Base-by-base conservation (phyloP, 179 eudicot species). In the Pouteria campechiana region DNA sequence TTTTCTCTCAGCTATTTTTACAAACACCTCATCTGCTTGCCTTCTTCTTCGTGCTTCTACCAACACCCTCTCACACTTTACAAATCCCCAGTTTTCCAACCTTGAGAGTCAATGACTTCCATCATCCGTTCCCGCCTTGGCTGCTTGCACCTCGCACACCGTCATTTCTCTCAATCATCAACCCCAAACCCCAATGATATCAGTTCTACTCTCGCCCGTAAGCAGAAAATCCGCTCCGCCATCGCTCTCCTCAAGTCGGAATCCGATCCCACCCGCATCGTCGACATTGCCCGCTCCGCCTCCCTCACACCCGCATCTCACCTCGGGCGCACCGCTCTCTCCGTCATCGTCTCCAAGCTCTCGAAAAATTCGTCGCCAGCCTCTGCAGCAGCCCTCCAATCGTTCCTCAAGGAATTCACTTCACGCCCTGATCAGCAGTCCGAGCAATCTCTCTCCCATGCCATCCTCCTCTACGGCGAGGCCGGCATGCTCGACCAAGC, bases 281-380 rank as follows among this genome's bases (percentile, higher is more conserved):
- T 85, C 58, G 72, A 78, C 4, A 78, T 89, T 53, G 81, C 79
- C 46, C 63, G 76, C 9, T 81, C 89, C 34, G 80, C 95, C 17
- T 48, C 85, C 2, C 68, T 89, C 1, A 70, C 85, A 3, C 95
- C 93, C 12, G 69, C 62, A 0, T 59, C 64, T 12, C 78, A 64
- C 24, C 81, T 81, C 48, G 95, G 85, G 42, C 93, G 93, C n/a
- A 27, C 65, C 22, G 75, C 83, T n/a, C 72, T 73, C 57, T 73
- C 95, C 10, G 22, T 60, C 16, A 88, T 93, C 43, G 30, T 89
- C 12, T 30, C 68, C 8, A 78, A 74, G 58, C 93, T 89, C 28
- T 17, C 72, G 2, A n/a, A n/a, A n/a, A 44, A 50, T 1, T 51
- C 51, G 2, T n/a, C n/a, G n/a, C n/a, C n/a, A n/a, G n/a, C n/a